phyloP scores from a whole-genome alignment of 306 rosid species.

The Citrullus amarus region DNA sequence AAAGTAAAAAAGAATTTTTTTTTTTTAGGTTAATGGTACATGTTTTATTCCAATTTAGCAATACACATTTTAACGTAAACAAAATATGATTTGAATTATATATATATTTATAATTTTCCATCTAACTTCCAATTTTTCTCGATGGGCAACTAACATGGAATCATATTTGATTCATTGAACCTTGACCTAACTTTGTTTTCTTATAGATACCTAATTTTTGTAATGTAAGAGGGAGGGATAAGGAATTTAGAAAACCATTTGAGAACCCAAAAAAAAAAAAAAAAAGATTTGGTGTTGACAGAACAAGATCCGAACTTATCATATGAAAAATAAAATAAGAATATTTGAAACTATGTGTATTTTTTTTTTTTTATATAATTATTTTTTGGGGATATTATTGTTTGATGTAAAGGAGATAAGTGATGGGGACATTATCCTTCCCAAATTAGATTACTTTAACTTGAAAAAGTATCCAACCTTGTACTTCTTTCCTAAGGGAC shows the following conservation, averaged over 20 bases:
- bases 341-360: background rate
- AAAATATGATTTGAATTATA: no score
- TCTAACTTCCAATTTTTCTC: background rate
- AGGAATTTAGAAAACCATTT: slow-evolving; percentile 1
- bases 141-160: background rate
- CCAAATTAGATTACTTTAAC: background rate
- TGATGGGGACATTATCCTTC: background rate
- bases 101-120: no score
- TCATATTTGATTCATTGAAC: slow-evolving; percentile 3
- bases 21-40: no score
- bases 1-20: background rate
- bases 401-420: background rate
- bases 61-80: no score
- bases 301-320: slow-evolving; percentile 1
- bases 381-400: background rate
- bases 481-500: background rate
- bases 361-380: background rate
- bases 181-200: slow-evolving; percentile 2
- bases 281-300: slow-evolving; percentile 9
- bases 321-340: background rate
- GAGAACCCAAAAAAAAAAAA: background rate
- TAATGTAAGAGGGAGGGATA: background rate
- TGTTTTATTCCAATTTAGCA: no score
- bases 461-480: background rate
- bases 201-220: background rate